Conservation (phyloP, 1,284 basidiomycete genomes). For the Cystobasidiaceae sp. region DNA sequence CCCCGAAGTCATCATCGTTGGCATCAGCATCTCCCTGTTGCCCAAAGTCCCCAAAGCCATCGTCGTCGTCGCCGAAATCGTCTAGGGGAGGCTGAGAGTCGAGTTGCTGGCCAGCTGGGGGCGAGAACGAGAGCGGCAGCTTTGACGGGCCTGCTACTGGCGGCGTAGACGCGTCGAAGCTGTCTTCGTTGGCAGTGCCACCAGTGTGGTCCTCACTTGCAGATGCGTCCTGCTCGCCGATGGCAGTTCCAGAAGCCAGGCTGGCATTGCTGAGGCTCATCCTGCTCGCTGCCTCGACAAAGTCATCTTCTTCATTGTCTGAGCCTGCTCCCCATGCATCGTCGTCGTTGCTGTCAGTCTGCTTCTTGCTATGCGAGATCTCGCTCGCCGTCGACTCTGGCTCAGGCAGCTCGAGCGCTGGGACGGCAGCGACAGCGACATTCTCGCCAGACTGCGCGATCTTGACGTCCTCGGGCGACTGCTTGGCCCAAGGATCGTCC, state of each 20-base stretch:
- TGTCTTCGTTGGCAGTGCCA: too few species aligned
- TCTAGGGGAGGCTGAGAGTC: conserved; percentile 7
- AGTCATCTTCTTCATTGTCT: conserved; percentile 8
- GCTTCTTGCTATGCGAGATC: conserved; percentile 4
- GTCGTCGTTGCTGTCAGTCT: not conserved
- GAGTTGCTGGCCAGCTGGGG: too few species aligned
- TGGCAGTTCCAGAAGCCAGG: conserved; percentile 2
- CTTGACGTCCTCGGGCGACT: conserved; percentile 16
- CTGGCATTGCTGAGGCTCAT: conserved; percentile 13
- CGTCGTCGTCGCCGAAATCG: conserved; percentile 15
- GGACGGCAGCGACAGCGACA: not conserved
- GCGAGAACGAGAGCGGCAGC: too few species aligned
- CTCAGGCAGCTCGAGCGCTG: too few species aligned
- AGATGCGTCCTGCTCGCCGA: too few species aligned
- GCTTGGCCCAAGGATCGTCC: conserved; percentile 19
- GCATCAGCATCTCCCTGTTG: not conserved
- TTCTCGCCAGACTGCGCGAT: not conserved
- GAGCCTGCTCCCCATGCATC: conserved; percentile 12
- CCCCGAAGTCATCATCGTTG: conserved; percentile 29
- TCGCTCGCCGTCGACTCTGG: too few species aligned
- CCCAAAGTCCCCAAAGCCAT: conserved; percentile 22
- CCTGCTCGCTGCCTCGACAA: conserved; percentile 24
- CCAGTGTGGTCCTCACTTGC: too few species aligned
- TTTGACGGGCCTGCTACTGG: too few species aligned
- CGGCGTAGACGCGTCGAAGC: too few species aligned